These are phyloP conservation scores for Pestalotiopsis sp. DNA, from an alignment of 2,329 filamentous ascomycete species.

Conservation along the genomic window DNA sequence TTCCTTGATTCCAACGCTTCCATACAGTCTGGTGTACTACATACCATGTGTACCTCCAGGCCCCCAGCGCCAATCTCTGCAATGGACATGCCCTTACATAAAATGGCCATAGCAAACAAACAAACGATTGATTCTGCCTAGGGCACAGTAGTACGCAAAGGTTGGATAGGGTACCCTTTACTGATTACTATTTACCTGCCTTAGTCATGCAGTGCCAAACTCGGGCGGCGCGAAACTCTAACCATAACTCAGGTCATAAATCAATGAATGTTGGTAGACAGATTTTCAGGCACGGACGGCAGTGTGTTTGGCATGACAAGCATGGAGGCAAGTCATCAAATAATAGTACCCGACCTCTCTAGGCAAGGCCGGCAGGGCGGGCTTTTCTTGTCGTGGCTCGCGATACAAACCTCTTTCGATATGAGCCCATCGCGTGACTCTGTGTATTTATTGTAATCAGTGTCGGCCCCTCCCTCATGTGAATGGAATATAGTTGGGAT, in stretches of 20 bases:
- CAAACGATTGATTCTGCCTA: neutral
- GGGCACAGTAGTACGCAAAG: neutral
- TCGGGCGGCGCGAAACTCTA: neutral
- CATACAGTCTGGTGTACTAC: neutral
- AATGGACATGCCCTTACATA: neutral
- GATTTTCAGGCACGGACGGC: neutral
- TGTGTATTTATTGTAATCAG: neutral
- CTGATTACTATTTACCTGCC: neutral
- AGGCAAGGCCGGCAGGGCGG: neutral
- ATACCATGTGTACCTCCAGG: neutral
- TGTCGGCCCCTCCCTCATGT: neutral
- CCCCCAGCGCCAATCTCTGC: neutral
- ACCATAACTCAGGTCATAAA: neutral
- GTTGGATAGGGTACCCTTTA: neutral
- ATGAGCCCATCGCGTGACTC: neutral
- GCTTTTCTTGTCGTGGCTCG: neutral
- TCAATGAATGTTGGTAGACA: neutral
- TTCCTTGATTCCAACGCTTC: slow-evolving; percentile 1
- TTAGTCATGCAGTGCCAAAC: neutral
- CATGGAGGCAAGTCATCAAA: neutral
- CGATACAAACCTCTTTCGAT: neutral
- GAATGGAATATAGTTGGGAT: neutral
- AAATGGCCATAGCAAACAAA: neutral
- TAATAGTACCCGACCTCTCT: neutral
- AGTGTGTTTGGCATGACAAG: neutral